Base-by-base conservation (phyloP, 106 monocot genomes). In the Xerophyta viscosa region DNA sequence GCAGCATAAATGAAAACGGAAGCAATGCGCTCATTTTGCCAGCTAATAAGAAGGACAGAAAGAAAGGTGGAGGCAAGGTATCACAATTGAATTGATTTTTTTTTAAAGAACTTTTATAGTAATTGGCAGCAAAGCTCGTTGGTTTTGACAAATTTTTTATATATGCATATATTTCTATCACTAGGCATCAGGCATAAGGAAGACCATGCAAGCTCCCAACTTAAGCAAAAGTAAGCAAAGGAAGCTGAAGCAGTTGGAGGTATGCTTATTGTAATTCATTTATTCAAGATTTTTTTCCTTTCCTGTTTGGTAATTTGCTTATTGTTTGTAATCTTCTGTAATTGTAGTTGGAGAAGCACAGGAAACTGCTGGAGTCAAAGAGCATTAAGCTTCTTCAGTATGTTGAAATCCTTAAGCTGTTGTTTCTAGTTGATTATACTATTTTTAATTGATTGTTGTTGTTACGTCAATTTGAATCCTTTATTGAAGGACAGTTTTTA, bases 171-270 rank as follows among this genome's bases (percentile, higher is more conserved):
- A 18, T 50, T 2, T 17, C 0, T 43, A 46, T 31, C 25, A 7
- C 41, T 20, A 68, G 79, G 66, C 2, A 66, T 72, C 39, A 23
- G 61, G 66, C 58, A 75, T 51, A 59, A 46, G 21, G 41, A 64
- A 56, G 33, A 25, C 24, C 6, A 62, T 46, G 48, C 60, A 39
- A 46, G 50, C 66, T 18, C 70, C 67, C 20, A 20, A 24, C n/a
- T n/a, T 78, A 56, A 85, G 85, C 61, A 96, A 88, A 68, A 85
- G 29, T 58, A 81, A 88, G 59, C 73, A 63, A 19, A 84, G 68
- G 51, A 96, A 96, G 49, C 30, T 96, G 31, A 76, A 74, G 41
- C 66, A 80, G 50, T 36, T 94, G 53, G 78, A 84, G 73, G 90
- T 90, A 0, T 28, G 55, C 46, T n/a, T n/a, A n/a, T n/a, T n/a